Evolutionary conservation across 495 filamentous ascomycete genomes (phyloP), one percentile per base, ranked within the genome.

Genomic region (Penicillium pancosmium): DNA sequence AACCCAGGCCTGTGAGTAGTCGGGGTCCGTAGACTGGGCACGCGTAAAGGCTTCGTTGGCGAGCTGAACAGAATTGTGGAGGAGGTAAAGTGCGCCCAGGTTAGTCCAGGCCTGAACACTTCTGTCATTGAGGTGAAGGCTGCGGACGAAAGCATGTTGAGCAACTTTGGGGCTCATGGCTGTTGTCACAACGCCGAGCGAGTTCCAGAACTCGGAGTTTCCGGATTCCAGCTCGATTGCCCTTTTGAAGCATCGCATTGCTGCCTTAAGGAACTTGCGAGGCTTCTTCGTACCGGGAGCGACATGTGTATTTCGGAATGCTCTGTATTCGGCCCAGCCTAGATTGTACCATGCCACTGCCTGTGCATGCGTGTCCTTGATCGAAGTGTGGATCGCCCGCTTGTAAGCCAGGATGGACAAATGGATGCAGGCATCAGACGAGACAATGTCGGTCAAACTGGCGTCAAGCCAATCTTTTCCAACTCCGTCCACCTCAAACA

Each of bases 161-260:
- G 95, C 86, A 2, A 98, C 90, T 56, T 89, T 88, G 0, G 91
- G 88, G 67, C 91, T 97, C 65, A 96, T 78, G 38, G 79, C 82
- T 44, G 88, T 90, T 2, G 94, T 98, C 15, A 89, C 90, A 7
- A 97, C 91, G 19, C 93, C 94, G 19, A 99, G 83, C 3, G 94
- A 86, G 70, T 97, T 97, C 94, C 94, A 99, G 72, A 98, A 99
- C 65, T 99, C 94, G 0, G 92, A 78, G 67, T 98, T 99, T 31
- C 92, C 90, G 7, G 95, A 89, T 70, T 99, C 94, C 2, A 97
- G 76, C 72, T 98, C 95, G 66, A 99, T 98, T 4, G 95, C 90
- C 52, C 91, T 82, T 74, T 98, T 99, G 84, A 99, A 99, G 71
- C 92, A 95, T 27, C 89, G 84, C 52, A 98, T 87, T 21, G 93